These are phyloP conservation scores for Ophiostoma sp. DNA, from an alignment of 2,329 filamentous ascomycete genomes.

Conservation along the genomic window DNA sequence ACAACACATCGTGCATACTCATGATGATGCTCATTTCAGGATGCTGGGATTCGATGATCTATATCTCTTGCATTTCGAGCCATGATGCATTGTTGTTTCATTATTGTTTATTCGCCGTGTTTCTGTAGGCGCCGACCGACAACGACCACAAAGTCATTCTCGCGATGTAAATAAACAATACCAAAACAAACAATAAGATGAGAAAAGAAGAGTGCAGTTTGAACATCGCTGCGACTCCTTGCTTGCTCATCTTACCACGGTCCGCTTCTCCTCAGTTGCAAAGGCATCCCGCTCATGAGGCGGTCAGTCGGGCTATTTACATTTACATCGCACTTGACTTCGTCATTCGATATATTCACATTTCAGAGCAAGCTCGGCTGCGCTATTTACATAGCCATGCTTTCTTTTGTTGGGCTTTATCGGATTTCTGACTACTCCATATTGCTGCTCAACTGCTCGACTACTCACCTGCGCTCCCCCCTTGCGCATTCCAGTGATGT, in stretches of 20 bases:
- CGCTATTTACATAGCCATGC: background rate
- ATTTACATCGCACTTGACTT: background rate
- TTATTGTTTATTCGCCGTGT: too few relatives aligned
- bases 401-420: too few relatives aligned
- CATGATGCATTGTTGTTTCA: background rate
- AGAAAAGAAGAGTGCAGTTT: background rate
- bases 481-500: conserved; percentile 19
- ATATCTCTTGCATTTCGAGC: background rate
- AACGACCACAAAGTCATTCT: background rate
- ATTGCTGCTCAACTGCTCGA: background rate
- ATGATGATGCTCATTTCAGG: background rate
- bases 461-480: background rate
- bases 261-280: background rate
- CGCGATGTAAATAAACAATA: conserved; percentile 4
- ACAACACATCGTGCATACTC: background rate
- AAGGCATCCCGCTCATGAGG: background rate
- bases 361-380: background rate
- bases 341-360: too few relatives aligned
- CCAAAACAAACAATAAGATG: background rate
- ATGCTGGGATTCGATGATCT: background rate
- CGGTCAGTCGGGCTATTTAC: background rate
- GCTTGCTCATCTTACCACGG: conserved; percentile 8
- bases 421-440: background rate
- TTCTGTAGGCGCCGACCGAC: background rate
- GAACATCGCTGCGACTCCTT: background rate